phyloP scores from a whole-genome alignment of 805 yeast genomes.

The Barnettozyma siamensis region DNA sequence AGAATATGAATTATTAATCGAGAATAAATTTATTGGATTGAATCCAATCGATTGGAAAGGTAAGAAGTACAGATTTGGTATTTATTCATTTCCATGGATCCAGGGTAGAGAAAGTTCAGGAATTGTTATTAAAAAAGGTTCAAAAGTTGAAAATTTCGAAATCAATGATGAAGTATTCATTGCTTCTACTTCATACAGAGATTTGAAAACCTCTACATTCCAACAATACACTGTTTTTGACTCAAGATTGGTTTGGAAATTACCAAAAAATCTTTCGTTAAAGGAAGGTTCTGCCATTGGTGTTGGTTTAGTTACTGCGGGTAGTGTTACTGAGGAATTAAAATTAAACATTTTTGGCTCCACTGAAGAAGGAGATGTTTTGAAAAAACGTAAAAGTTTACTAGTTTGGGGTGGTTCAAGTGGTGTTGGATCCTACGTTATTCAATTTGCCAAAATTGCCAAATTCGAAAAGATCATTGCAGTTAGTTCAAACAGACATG shows the following conservation, averaged over 20 bases:
- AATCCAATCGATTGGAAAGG: conserved; percentile 49
- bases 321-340: conserved; percentile 28
- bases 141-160: conserved; percentile 27
- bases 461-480: conserved; percentile 35
- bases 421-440: conserved; percentile 39
- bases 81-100: conserved; percentile 44
- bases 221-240: conserved; percentile 41
- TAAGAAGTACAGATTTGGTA: conserved; percentile 39
- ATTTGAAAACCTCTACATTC: conserved; percentile 40
- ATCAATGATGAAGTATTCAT: conserved; percentile 36
- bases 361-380: conserved; percentile 9
- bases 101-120: conserved; percentile 46
- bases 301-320: conserved; percentile 43
- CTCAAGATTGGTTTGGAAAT: conserved; percentile 39
- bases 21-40: conserved; percentile 34
- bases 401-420: conserved; percentile 47
- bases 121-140: conserved; percentile 30
- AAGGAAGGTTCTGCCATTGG: conserved; percentile 42
- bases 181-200: conserved; percentile 43
- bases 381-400: conserved; percentile 16
- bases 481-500: conserved; percentile 38
- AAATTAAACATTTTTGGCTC: conserved; percentile 16
- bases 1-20: conserved; percentile 27
- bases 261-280: conserved; percentile 30
- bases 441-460: conserved; percentile 37